These are phyloP conservation scores for Komagataella phaffii DNA, from an alignment of 805 yeast species.

Conservation along the genomic window DNA sequence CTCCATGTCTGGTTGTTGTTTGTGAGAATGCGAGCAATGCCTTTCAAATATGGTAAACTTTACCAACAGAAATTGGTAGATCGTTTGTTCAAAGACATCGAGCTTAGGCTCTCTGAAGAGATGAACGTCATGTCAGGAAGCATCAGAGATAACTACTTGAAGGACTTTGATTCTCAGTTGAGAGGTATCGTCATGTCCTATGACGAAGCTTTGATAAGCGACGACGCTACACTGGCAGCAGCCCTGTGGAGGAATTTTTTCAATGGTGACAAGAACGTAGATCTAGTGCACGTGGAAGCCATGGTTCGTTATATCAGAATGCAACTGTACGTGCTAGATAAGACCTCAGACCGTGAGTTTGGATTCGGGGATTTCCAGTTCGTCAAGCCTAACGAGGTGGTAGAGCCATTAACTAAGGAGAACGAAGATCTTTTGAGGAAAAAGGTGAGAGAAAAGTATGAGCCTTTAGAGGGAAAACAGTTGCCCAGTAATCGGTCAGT, in stretches of 20 bases:
- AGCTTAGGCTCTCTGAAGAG: slow-evolving; percentile 71
- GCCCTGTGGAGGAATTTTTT: slow-evolving; percentile 88
- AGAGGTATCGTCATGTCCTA: slow-evolving; percentile 83
- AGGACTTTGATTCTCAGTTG: slow-evolving; percentile 82
- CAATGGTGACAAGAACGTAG: slow-evolving; percentile 71
- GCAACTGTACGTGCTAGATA: slow-evolving; percentile 76
- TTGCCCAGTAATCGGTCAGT: slow-evolving; percentile 50
- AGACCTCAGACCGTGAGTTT: slow-evolving; percentile 83
- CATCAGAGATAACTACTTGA: slow-evolving; percentile 73
- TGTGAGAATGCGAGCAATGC: slow-evolving; percentile 94
- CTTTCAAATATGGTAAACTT: slow-evolving; percentile 73
- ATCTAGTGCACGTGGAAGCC: slow-evolving; percentile 75
- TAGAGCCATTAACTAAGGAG: slow-evolving; percentile 52
- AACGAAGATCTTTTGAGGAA: slow-evolving; percentile 44
- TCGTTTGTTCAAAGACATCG: slow-evolving; percentile 81
- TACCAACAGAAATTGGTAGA: slow-evolving; percentile 91
- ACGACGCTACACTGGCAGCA: slow-evolving; percentile 64
- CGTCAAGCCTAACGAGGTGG: slow-evolving; percentile 70
- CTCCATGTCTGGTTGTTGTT: slow-evolving; percentile 89
- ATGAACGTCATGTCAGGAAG: slow-evolving; percentile 73
- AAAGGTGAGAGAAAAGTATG: slow-evolving; percentile 39
- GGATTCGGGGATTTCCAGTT: slow-evolving; percentile 83
- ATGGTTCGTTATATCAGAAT: slow-evolving; percentile 82
- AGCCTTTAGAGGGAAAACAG: slow-evolving; percentile 28
- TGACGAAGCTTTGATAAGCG: slow-evolving; percentile 80